A percentile compares a stretch with the other conserved stretches of the same genome.
phyloP scores from a whole-genome alignment of 2,329 filamentous ascomycete genomes.

The Scedosporium minutisporum region DNA sequence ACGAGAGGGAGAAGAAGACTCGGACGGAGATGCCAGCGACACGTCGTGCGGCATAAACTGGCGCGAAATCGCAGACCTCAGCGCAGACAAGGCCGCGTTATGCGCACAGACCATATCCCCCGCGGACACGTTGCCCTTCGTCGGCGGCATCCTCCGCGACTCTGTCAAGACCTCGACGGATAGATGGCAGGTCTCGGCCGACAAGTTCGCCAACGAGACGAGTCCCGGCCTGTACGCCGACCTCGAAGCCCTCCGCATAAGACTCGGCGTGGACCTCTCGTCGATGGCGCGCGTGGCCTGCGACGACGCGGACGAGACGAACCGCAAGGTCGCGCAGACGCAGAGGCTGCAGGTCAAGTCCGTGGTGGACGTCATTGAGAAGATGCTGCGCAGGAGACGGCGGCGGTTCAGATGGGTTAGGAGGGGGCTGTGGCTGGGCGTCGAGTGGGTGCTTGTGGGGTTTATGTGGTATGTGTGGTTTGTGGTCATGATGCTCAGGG shows the following conservation, averaged over 20 bases:
- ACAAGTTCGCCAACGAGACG: slow-evolving; percentile 48
- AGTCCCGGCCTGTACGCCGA: slow-evolving; percentile 41
- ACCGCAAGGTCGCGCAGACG: slow-evolving; percentile 63
- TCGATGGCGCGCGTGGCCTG: slow-evolving; percentile 56
- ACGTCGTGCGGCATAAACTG: slow-evolving; percentile 20
- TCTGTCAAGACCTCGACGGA: slow-evolving; percentile 39
- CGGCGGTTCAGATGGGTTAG: slow-evolving; percentile 64
- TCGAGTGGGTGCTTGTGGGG: slow-evolving; percentile 82
- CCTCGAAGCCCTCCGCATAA: slow-evolving; percentile 36
- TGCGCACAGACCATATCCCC: slow-evolving; percentile 26
- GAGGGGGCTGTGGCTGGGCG: slow-evolving; percentile 65
- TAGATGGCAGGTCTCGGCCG: slow-evolving; percentile 49
- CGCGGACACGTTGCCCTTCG: slow-evolving; percentile 38
- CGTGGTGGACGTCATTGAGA: slow-evolving; percentile 68
- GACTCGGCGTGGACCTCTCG: slow-evolving; percentile 43
- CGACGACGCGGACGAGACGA: slow-evolving; percentile 72
- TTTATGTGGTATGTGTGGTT: slow-evolving; percentile 95
- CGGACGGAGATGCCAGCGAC: slow-evolving; percentile 12
- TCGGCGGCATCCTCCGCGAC: slow-evolving; percentile 39
- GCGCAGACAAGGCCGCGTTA: slow-evolving; percentile 22
- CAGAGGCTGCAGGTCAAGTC: slow-evolving; percentile 74
- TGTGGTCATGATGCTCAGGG: slow-evolving; percentile 65
- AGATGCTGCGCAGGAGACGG: slow-evolving; percentile 61
- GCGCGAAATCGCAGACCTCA: slow-evolving; percentile 33
- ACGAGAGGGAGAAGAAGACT: background rate